Base-by-base conservation (phyloP, 768 basidiomycete species). In the Leccinum olivaceopallidum region DNA sequence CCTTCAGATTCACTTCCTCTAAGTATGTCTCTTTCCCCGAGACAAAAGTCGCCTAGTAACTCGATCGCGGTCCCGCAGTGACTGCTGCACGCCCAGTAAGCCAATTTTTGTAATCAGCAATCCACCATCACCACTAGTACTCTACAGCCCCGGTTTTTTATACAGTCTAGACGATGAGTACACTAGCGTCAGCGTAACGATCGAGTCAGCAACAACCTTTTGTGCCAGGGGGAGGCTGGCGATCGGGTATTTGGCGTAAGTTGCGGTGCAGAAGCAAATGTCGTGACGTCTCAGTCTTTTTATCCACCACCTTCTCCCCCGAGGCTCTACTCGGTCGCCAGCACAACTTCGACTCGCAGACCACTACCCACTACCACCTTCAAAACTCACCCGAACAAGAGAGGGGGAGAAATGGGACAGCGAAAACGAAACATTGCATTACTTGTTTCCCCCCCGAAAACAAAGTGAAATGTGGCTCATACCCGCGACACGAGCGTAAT, bases 401-500 rank as follows among this genome's bases (percentile, higher is more conserved):
- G 26, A 37, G 24, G 34, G 7, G 5, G n/a, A 12, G 2, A 5
- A 12, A 8, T 12, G 2, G 53, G 53, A 22, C 13, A n/a, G 1
- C 6, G 37, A 57, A 20, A 42, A 20, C 14, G 20, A 36, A 28
- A 56, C 5, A 30, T 57, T 48, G 12, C 44, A 49, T 59, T 59
- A 59, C 56, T 58, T 47, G 1, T 22, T 36, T 36, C 18, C 14
- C 20, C n/a, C 20, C 1, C 22, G 20, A 26, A 49, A n/a, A 10
- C 2, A 6, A 49, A 34, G 13, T 6, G 24, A 7, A 9, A 20
- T 22, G 28, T 5, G 36, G 8, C 9, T 65, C 52, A 68, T 10
- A 58, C 63, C 18, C 66, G 63, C 26, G 69, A 59, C 32, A 60
- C 66, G 39, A 63, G 13, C 60, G 14, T 26, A 53, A 69, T 65